phyloP scores from a whole-genome alignment of 1,284 basidiomycete species.

The Ceratobasidium sp. region DNA sequence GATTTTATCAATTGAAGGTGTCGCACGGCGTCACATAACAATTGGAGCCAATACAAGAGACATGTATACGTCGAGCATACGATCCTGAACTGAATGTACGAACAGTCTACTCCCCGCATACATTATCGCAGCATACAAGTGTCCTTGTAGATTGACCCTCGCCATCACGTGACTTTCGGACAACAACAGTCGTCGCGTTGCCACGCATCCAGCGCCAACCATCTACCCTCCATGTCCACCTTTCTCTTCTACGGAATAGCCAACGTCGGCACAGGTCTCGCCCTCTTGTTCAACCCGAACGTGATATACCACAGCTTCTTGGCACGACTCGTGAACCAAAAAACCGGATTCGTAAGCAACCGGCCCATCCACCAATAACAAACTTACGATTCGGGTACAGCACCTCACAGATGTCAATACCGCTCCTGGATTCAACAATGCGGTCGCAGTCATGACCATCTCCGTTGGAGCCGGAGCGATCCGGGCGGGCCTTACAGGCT shows the following conservation, averaged over 20 bases:
- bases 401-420: slow-evolving; percentile 8
- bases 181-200: too few relatives aligned
- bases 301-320: slow-evolving; percentile 8
- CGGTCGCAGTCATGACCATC: slow-evolving; percentile 16
- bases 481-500: slow-evolving; percentile 1
- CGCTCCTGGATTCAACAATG: slow-evolving; percentile 29
- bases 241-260: slow-evolving; percentile 17
- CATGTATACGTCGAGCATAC: too few relatives aligned
- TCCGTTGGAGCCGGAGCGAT: slow-evolving; percentile 13
- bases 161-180: too few relatives aligned
- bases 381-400: not conserved
- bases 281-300: not conserved
- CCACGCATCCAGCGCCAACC: too few relatives aligned
- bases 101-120: too few relatives aligned
- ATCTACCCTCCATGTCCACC: not conserved
- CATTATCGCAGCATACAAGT: too few relatives aligned
- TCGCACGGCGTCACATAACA: too few relatives aligned
- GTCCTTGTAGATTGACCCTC: too few relatives aligned
- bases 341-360: slow-evolving; percentile 4
- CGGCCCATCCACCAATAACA: not conserved
- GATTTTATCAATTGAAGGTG: too few relatives aligned
- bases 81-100: too few relatives aligned
- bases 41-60: too few relatives aligned
- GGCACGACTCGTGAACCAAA: not conserved
- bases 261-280: slow-evolving; percentile 11